These are phyloP conservation scores for Zymoseptoria tritici DNA, from an alignment of 2,329 filamentous ascomycete species.

Conservation along the genomic window DNA sequence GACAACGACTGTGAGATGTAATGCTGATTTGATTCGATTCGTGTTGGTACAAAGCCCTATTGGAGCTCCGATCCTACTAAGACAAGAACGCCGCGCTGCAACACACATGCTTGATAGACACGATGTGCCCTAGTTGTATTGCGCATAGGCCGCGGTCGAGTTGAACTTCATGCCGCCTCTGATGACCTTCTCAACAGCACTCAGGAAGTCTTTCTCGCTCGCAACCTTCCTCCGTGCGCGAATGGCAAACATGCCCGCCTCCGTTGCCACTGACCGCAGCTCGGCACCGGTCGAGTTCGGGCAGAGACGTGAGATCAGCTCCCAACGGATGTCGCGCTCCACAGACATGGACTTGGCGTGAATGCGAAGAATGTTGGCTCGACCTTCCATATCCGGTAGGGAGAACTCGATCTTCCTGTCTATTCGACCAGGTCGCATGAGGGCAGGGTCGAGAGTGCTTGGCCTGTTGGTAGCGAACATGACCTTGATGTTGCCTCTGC, in stretches of 20 bases:
- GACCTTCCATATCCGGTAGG: constrained; percentile 89
- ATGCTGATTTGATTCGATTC: background rate
- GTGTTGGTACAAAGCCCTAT: constrained; percentile 14
- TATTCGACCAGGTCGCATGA: constrained; percentile 95
- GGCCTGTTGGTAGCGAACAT: constrained; percentile 99
- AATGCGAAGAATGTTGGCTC: constrained; percentile 94
- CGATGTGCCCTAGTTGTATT: constrained; percentile 74
- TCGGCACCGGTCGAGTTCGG: constrained; percentile 97
- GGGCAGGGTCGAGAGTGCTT: constrained; percentile 88
- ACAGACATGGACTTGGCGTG: constrained; percentile 99
- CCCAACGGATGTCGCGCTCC: constrained; percentile 97
- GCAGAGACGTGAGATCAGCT: constrained; percentile 92
- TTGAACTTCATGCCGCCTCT: constrained; percentile 99
- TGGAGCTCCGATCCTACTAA: constrained; percentile 8
- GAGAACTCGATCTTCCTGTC: constrained; percentile 99
- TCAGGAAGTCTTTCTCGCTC: constrained; percentile 97
- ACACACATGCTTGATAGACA: constrained; percentile 1
- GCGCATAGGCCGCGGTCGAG: constrained; percentile 94
- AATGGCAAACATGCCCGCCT: constrained; percentile 98
- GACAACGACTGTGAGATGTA: background rate
- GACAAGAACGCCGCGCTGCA: constrained; percentile 14
- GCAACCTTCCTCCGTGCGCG: constrained; percentile 92
- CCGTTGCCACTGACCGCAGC: constrained; percentile 90
- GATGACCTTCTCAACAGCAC: constrained; percentile 98
- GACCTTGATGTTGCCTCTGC: constrained; percentile 96